Evolutionary conservation across 225 moss, liverwort and hornwort genomes (phyloP).

Genomic region (Pseudisothecium myosuroides): DNA sequence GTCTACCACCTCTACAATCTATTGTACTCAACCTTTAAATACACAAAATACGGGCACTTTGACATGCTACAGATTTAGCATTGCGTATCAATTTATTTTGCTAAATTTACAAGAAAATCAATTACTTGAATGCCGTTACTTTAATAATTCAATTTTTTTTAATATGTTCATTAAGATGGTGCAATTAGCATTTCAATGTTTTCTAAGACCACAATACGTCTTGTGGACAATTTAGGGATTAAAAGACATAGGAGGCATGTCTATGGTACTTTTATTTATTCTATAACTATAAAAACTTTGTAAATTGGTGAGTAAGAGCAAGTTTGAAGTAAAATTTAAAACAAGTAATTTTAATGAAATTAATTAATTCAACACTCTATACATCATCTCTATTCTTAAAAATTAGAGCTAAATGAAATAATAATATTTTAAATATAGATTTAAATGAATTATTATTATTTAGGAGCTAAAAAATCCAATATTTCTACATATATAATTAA

Average conservation of each 20-base stretch:
- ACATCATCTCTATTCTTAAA: background rate
- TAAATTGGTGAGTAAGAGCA: background rate
- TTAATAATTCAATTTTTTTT: background rate
- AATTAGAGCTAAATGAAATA: background rate
- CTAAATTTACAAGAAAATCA: too few relatives aligned
- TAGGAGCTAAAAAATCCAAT: background rate
- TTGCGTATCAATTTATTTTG: background rate
- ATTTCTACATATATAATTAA: too few relatives aligned
- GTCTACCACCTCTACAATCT: too few relatives aligned
- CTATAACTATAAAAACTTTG: background rate
- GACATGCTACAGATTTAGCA: too few relatives aligned
- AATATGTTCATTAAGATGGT: too few relatives aligned
- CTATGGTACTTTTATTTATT: background rate
- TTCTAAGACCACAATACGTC: too few relatives aligned
- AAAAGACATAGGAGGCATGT: background rate
- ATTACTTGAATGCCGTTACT: background rate
- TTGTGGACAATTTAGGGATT: background rate
- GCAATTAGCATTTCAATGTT: too few relatives aligned
- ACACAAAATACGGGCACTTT: too few relatives aligned
- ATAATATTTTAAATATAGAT: background rate
- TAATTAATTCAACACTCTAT: background rate
- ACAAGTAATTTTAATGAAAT: background rate
- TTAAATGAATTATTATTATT: background rate
- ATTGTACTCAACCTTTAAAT: too few relatives aligned
- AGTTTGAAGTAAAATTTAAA: background rate